A percentile compares a stretch with the other conserved stretches of the same genome.
These are phyloP conservation scores for Aspergillus biplanus DNA, from an alignment of 495 filamentous ascomycete genomes.

Conservation along the genomic window DNA sequence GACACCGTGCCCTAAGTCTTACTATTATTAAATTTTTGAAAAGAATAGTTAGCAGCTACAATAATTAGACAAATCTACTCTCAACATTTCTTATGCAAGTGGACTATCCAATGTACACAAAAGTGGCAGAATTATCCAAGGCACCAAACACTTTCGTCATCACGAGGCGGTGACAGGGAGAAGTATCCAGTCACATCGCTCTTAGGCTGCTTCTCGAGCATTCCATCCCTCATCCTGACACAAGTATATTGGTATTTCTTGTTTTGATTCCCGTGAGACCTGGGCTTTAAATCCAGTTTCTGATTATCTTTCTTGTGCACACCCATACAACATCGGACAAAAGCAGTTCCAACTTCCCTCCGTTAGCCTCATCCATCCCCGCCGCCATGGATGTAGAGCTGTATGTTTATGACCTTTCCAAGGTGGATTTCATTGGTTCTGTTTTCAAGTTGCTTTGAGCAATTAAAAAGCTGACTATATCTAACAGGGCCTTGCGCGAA, in stretches of 20 bases:
- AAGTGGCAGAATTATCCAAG: not conserved
- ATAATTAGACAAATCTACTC: too few relatives aligned
- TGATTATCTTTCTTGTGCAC: too few relatives aligned
- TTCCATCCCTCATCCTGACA: not conserved
- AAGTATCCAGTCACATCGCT: not conserved
- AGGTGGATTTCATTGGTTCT: constrained; percentile 45
- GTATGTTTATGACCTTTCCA: constrained; percentile 92
- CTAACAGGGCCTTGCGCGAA: constrained; percentile 51
- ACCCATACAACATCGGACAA: too few relatives aligned
- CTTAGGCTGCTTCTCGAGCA: constrained; percentile 8
- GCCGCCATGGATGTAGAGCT: constrained; percentile 80
- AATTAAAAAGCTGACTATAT: not conserved
- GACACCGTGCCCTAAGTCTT: too few relatives aligned
- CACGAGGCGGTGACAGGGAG: not conserved
- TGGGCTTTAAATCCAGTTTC: too few relatives aligned
- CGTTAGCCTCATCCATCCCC: not conserved
- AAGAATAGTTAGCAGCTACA: too few relatives aligned
- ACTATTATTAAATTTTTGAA: too few relatives aligned
- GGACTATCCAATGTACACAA: too few relatives aligned
- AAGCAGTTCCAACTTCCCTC: too few relatives aligned
- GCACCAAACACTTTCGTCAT: not conserved
- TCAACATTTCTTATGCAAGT: too few relatives aligned
- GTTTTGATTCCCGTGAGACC: too few relatives aligned
- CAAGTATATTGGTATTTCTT: too few relatives aligned
- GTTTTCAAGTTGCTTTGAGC: constrained; percentile 20